Evolutionary conservation across 2,329 filamentous ascomycete species (phyloP), one percentile per base, ranked within the genome.

Genomic region (Paraphoma chrysanthemicola): DNA sequence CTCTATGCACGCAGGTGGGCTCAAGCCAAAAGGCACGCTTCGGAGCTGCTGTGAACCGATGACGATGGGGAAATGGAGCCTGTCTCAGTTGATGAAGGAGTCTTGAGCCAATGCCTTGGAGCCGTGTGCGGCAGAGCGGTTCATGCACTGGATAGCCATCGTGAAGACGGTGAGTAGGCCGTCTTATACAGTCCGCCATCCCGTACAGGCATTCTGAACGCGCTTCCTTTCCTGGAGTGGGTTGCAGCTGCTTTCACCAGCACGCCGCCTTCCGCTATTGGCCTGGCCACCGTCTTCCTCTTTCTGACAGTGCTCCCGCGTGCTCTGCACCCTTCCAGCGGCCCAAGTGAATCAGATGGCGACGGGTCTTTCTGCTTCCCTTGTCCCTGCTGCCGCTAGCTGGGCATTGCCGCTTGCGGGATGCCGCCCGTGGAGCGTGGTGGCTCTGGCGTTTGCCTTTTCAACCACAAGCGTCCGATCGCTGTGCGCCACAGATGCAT

Each of bases 191-290:
- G 53, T 63, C 56, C 17, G 33, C 33, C 33, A 47, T 14, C 52
- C 49, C 47, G 62, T 63, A 51, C 69, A 59, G 59, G 62, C 51
- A 50, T 58, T 57, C 23, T 39, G 23, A 46, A 31, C 43, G 54
- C 64, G 72, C 75, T 64, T 72, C 49, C 74, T 54, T 55, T 73
- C 66, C 63, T 69, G 69, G 68, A 59, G 57, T 45, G 44, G 56
- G 58, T 67, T 75, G 74, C 74, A 74, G 70, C 60, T 63, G 39
- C 63, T 56, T 59, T 56, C 56, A 51, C 67, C 44, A 68, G 67
- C 68, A 62, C 63, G 59, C 67, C 68, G 70, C 71, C 71, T 56
- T 64, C 68, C 67, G 62, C 68, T 62, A 70, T 73, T 72, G 67
- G 71, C 65, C 63, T 70, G 59, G 62, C 62, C 64, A 62, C 63